Evolutionary conservation across 192 early-diverging fungal species (phyloP).

Genomic region (Dissophora ornata): DNA sequence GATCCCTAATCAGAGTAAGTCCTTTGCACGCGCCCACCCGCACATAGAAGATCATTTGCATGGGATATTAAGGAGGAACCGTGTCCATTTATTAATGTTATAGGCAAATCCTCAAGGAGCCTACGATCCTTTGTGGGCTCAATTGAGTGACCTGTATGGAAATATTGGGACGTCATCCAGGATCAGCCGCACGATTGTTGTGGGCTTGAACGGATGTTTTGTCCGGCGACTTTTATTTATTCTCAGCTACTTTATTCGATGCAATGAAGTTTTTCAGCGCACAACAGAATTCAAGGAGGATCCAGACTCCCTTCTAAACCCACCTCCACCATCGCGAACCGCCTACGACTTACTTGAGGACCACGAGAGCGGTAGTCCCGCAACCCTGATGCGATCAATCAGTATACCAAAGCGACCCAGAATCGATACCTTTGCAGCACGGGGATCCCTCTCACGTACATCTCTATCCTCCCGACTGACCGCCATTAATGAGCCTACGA

Average conservation of each 20-base stretch:
- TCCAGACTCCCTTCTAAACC: conserved; percentile 40
- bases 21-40: background rate
- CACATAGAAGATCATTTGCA: background rate
- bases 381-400: conserved; percentile 46
- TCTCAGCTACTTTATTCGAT: conserved; percentile 69
- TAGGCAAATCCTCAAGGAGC: conserved; percentile 48
- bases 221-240: conserved; percentile 63
- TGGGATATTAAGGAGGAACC: too few relatives aligned
- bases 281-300: conserved; percentile 49
- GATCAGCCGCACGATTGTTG: conserved; percentile 65
- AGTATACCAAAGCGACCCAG: conserved; percentile 50
- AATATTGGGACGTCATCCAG: conserved; percentile 60
- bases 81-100: too few relatives aligned
- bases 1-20: conserved; percentile 52
- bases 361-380: conserved; percentile 48
- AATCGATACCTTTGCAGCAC: conserved; percentile 32
- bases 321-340: conserved; percentile 7
- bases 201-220: conserved; percentile 56
- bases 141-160: conserved; percentile 68
- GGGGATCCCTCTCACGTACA: conserved; percentile 15
- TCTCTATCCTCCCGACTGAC: conserved; percentile 38
- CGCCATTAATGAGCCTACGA: conserved; percentile 34
- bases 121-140: conserved; percentile 70
- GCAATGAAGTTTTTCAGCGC: conserved; percentile 67
- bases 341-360: conserved; percentile 38